Base-by-base conservation (phyloP, 495 filamentous ascomycete species). In the Neurospora hispaniola region DNA sequence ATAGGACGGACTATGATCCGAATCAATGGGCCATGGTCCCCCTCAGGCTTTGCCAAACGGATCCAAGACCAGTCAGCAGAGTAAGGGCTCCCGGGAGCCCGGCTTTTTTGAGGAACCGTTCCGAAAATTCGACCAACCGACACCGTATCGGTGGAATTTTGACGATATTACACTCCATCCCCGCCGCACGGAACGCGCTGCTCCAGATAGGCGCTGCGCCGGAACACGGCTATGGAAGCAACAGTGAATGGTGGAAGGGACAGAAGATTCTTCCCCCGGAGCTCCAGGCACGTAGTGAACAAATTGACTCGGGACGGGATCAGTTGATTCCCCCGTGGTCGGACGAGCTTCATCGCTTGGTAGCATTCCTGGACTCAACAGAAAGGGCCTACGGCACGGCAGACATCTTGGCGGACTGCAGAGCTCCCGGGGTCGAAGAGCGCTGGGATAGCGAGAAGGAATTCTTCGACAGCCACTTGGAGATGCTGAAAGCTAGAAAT, bases 171-270 rank as follows among this genome's bases (percentile, higher is more conserved):
- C 92, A 95, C 77, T 85, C 90, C 54, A 95, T 98, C 71, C 94
- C 94, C n/a, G 82, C 90, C 46, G 90, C 90, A 16, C 87, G 94
- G 69, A 92, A 96, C 75, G 86, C 89, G 9, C 85, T 98, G 41
- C 83, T 97, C 16, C 83, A 86, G 27, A 85, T 44, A 78, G 84
- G 74, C 76, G 82, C 43, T 71, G 31, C 81, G 41, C 83, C 89
- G 12, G 81, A 83, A 5, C 77, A 76, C 40, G 86, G 90, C 70
- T 96, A 96, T 74, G 91, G 91, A 1, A 82, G 87, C 71, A 85
- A 92, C 73, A 79, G 86, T 10, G 89, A 95, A 31, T 98, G 94
- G 94, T 98, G 94, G 94, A 90, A 89, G 75, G 94, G 94, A 7
- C 84, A 86, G 11, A 74, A 84, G 0, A 91, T 95, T 42, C 82